phyloP scores from a whole-genome alignment of 352 stramenopile species.

The Globisporangium echinulatum region DNA sequence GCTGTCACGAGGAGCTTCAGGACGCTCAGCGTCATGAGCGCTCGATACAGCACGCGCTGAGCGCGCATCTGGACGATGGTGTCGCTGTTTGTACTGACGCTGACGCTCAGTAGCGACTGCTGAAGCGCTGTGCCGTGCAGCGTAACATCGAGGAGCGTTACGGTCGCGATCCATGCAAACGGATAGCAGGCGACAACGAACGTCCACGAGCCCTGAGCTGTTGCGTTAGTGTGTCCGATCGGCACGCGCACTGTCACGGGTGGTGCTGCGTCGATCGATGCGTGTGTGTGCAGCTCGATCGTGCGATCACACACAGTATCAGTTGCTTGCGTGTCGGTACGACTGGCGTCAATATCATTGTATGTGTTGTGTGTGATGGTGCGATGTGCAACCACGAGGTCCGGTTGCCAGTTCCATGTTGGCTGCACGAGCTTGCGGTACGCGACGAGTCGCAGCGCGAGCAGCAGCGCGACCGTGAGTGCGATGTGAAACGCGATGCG shows the following conservation, averaged over 20 bases:
- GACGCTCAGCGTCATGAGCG: conserved; percentile 29
- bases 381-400: conserved; percentile 22
- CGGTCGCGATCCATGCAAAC: conserved; percentile 3
- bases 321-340: too few species aligned
- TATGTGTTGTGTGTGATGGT: conserved; percentile 23
- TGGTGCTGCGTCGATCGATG: neutral
- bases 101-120: conserved; percentile 16
- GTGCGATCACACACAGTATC: neutral
- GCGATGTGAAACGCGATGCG: conserved; percentile 20
- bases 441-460: neutral
- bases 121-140: conserved; percentile 4
- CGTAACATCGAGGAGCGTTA: conserved; percentile 8
- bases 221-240: conserved; percentile 16
- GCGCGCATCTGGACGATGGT: conserved; percentile 23
- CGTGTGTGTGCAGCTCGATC: neutral
- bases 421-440: conserved; percentile 30
- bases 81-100: neutral
- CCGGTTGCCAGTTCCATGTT: conserved; percentile 40
- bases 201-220: conserved; percentile 47
- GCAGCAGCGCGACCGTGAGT: neutral
- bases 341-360: neutral
- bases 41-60: conserved; percentile 26
- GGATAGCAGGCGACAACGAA: conserved; percentile 33
- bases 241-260: conserved; percentile 8
- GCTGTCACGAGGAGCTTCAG: conserved; percentile 37